Conservation (phyloP, 2,329 filamentous ascomycete species). For the Pezicula rhizophila region DNA sequence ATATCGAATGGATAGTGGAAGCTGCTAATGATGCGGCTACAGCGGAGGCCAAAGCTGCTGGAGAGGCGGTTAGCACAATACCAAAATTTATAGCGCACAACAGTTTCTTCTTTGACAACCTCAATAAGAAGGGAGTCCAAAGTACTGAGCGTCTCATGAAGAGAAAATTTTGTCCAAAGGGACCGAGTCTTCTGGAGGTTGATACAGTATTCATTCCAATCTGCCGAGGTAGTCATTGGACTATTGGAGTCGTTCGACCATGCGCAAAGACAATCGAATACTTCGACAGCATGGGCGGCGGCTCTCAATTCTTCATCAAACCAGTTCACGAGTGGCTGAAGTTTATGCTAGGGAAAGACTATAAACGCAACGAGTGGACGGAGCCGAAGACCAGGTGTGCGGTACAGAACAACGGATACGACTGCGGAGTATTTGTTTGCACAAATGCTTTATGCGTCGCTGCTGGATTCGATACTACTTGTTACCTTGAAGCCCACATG, state of each 20-base stretch:
- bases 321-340: conserved; percentile 49
- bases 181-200: conserved; percentile 53
- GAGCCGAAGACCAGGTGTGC: conserved; percentile 44
- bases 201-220: conserved; percentile 67
- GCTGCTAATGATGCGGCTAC: conserved; percentile 53
- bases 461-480: conserved; percentile 31
- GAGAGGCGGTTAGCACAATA: conserved; percentile 35
- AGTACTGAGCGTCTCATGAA: conserved; percentile 50
- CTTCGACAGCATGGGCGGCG: conserved; percentile 58
- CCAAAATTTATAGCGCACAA: conserved; percentile 59
- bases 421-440: conserved; percentile 74
- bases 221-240: conserved; percentile 63
- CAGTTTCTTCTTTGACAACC: conserved; percentile 58
- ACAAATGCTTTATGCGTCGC: conserved; percentile 61
- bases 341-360: conserved; percentile 50
- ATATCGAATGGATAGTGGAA: conserved; percentile 54
- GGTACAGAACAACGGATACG: conserved; percentile 59
- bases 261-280: conserved; percentile 55
- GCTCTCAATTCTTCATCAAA: conserved; percentile 31
- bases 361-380: conserved; percentile 53
- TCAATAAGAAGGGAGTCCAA: conserved; percentile 41
- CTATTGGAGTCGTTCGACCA: conserved; percentile 61
- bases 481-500: conserved; percentile 50
- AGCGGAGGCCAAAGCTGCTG: conserved; percentile 17
- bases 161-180: conserved; percentile 49